Conservation (phyloP, 768 basidiomycete species). For the Plicaturopsis crispa region DNA sequence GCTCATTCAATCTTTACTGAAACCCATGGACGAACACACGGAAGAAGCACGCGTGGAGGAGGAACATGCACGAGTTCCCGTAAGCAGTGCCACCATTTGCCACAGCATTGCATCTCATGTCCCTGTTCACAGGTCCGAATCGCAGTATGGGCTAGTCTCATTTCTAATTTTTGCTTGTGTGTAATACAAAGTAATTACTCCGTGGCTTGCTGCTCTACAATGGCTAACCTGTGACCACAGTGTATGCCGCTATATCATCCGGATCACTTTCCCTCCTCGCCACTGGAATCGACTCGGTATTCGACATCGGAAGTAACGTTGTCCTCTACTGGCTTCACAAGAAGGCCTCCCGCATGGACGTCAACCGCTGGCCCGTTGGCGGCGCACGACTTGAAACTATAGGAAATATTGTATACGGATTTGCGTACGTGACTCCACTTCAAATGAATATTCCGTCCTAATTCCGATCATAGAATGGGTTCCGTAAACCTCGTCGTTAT, state of each 20-base stretch:
- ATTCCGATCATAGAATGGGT: constrained; percentile 56
- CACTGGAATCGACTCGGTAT: constrained; percentile 83
- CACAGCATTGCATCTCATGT: neutral
- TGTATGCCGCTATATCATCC: constrained; percentile 89
- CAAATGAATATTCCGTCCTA: neutral
- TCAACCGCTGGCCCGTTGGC: constrained; percentile 87
- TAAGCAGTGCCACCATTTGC: constrained; percentile 24
- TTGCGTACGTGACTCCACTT: constrained; percentile 2
- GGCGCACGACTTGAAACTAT: constrained; percentile 88
- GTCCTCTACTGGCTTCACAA: constrained; percentile 75
- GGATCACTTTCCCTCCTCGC: constrained; percentile 81
- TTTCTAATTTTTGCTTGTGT: constrained; percentile 66
- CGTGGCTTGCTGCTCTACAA: neutral
- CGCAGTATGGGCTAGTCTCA: constrained; percentile 79
- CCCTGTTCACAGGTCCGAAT: constrained; percentile 61
- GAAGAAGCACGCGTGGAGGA: constrained; percentile 71
- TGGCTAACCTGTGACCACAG: constrained; percentile 24
- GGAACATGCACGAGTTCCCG: constrained; percentile 57
- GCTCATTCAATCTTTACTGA: constrained; percentile 84
- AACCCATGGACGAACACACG: constrained; percentile 86
- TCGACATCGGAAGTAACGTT: constrained; percentile 78
- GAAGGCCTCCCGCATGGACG: constrained; percentile 63
- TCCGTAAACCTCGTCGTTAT: constrained; percentile 88
- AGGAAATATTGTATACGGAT: constrained; percentile 76
- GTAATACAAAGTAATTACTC: constrained; percentile 54